Conservation (phyloP, 139 green algal genomes). For the Tetraselmis striata region DNA sequence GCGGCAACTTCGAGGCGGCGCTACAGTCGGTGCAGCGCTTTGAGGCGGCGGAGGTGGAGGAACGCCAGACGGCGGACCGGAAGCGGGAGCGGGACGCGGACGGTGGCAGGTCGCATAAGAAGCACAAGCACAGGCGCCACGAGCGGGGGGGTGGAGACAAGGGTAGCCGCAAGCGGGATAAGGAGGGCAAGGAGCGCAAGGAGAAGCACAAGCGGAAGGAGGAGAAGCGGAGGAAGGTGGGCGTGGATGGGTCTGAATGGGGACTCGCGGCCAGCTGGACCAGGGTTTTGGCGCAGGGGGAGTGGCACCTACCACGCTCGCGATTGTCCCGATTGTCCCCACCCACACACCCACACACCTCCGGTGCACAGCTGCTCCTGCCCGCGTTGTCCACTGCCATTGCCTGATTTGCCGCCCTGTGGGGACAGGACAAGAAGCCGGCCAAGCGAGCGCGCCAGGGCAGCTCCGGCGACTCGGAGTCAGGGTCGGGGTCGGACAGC, state of each 20-base stretch:
- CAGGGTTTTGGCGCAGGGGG: no score
- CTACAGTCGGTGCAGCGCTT: neutral
- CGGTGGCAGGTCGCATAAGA: neutral
- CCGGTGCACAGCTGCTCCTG: no score
- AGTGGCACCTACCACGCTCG: no score
- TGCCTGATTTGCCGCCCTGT: no score
- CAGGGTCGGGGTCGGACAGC: neutral
- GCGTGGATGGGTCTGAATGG: no score
- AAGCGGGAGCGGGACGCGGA: neutral
- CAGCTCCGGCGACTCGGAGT: no score
- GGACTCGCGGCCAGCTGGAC: no score
- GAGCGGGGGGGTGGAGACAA: neutral
- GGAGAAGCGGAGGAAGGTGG: neutral
- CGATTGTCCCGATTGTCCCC: no score
- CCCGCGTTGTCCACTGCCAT: no score
- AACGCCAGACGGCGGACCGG: neutral
- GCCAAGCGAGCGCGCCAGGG: no score
- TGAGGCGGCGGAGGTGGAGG: neutral
- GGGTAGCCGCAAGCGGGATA: neutral
- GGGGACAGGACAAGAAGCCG: neutral
- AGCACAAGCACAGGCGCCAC: neutral
- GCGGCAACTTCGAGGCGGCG: neutral
- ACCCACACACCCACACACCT: no score
- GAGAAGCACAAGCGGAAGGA: neutral
- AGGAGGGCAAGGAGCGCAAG: neutral